phyloP scores from a whole-genome alignment of 2,329 filamentous ascomycete species.

The Aureobasidium namibiae region DNA sequence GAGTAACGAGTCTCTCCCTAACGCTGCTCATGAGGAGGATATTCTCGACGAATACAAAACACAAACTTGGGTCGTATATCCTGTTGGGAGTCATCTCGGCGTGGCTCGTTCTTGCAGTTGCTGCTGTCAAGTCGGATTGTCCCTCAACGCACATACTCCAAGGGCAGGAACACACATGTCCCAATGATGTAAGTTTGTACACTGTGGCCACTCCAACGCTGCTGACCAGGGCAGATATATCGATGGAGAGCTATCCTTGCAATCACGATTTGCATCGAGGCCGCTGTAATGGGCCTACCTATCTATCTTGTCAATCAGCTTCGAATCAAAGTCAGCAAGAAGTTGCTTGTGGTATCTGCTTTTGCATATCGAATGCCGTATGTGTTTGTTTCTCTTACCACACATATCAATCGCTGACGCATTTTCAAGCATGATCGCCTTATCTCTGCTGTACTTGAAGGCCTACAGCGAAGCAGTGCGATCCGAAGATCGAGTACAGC shows the following conservation, averaged over 20 bases:
- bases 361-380: conserved; percentile 23
- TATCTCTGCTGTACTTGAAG: conserved; percentile 7
- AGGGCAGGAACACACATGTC: conserved; percentile 15
- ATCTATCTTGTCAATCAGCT: conserved; percentile 21
- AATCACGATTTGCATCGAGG: conserved; percentile 21
- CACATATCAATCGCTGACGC: background rate
- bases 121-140: conserved; percentile 21
- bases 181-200: background rate
- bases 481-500: conserved; percentile 17
- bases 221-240: conserved; percentile 12
- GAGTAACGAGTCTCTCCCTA: conserved; percentile 23
- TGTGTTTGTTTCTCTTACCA: background rate
- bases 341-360: conserved; percentile 22
- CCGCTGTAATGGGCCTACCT: conserved; percentile 19
- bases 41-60: conserved; percentile 15
- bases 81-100: conserved; percentile 16
- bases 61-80: conserved; percentile 17
- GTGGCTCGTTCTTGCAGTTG: conserved; percentile 17
- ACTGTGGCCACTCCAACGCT: background rate
- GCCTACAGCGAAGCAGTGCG: conserved; percentile 11
- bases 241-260: conserved; percentile 23
- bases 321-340: conserved; percentile 23
- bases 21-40: conserved; percentile 24
- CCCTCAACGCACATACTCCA: conserved; percentile 14
- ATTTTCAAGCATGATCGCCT: background rate